A percentile compares a stretch with the other conserved stretches of the same genome.
Evolutionary conservation across 805 yeast genomes (phyloP).

Genomic region (Lipomyces yamadae): DNA sequence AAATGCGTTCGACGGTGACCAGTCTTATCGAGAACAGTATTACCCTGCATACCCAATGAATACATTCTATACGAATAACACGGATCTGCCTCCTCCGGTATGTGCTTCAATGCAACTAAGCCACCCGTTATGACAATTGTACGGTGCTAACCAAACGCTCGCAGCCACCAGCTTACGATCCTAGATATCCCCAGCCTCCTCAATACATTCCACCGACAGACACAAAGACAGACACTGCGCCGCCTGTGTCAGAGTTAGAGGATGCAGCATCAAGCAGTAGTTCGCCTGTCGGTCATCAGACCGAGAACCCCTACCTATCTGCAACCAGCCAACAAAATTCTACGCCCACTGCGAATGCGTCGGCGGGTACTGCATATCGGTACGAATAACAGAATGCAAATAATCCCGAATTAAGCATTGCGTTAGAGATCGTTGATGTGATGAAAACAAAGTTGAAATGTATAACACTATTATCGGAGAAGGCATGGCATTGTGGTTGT

Average conservation of each 20-base stretch:
- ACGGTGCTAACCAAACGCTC: not conserved
- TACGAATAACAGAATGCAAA: not conserved
- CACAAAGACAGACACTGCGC: slow-evolving; percentile 5
- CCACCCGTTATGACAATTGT: not conserved
- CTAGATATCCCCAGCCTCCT: slow-evolving; percentile 34
- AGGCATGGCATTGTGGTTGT: no score
- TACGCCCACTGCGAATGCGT: slow-evolving; percentile 5
- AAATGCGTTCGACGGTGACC: slow-evolving; percentile 13
- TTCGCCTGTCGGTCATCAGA: slow-evolving; percentile 9
- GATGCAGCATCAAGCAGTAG: not conserved
- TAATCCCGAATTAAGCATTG: no score
- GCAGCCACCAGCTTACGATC: slow-evolving; percentile 37
- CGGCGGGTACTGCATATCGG: slow-evolving; percentile 12
- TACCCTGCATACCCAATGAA: slow-evolving; percentile 29
- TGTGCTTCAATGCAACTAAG: not conserved
- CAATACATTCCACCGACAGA: slow-evolving; percentile 21
- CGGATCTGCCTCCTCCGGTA: slow-evolving; percentile 16
- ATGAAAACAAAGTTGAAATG: no score
- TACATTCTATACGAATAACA: slow-evolving; percentile 10
- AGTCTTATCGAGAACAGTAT: slow-evolving; percentile 27
- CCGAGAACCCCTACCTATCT: not conserved
- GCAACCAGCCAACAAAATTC: not conserved
- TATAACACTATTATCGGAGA: no score
- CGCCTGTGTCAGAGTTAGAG: slow-evolving; percentile 2
- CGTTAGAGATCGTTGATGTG: no score